Conservation (phyloP, 371 early-diverging fungal genomes). For the Coemansia linderi region DNA sequence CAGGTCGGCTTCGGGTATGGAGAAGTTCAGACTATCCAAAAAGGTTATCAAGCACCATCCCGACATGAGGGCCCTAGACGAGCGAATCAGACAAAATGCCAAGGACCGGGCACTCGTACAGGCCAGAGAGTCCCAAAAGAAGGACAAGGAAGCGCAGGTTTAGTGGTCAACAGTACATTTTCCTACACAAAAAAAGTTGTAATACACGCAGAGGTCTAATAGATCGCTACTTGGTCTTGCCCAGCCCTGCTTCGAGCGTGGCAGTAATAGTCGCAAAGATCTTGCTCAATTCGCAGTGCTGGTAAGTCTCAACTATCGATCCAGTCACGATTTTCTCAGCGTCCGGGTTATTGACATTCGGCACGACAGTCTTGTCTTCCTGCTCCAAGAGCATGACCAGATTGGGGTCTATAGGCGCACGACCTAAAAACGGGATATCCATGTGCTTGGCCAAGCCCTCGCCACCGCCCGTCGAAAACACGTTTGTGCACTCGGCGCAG, state of each 20-base stretch:
- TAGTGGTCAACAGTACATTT: background rate
- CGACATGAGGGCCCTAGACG: conserved; percentile 34
- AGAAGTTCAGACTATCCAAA: conserved; percentile 30
- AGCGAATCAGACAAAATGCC: conserved; percentile 30
- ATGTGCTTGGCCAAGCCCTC: conserved; percentile 83
- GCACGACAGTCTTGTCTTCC: conserved; percentile 51
- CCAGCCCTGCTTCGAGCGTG: conserved; percentile 11
- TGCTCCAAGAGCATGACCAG: conserved; percentile 54
- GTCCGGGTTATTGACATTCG: conserved; percentile 35
- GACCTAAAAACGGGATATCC: conserved; percentile 75
- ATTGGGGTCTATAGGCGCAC: conserved; percentile 83
- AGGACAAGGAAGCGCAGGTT: background rate
- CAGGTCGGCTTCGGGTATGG: background rate
- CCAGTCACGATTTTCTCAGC: conserved; percentile 22
- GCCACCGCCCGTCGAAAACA: conserved; percentile 94
- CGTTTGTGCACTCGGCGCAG: conserved; percentile 81
- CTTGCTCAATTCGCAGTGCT: conserved; percentile 51
- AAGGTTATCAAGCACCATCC: conserved; percentile 44
- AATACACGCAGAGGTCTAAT: background rate
- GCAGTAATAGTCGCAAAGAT: conserved; percentile 33
- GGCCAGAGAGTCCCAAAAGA: conserved; percentile 14
- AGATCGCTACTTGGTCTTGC: background rate
- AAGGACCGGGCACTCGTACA: background rate
- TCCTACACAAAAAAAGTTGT: background rate
- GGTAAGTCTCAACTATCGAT: conserved; percentile 53